Evolutionary conservation across 2,329 filamentous ascomycete species (phyloP).

Genomic region (Alternaria burnsii): DNA sequence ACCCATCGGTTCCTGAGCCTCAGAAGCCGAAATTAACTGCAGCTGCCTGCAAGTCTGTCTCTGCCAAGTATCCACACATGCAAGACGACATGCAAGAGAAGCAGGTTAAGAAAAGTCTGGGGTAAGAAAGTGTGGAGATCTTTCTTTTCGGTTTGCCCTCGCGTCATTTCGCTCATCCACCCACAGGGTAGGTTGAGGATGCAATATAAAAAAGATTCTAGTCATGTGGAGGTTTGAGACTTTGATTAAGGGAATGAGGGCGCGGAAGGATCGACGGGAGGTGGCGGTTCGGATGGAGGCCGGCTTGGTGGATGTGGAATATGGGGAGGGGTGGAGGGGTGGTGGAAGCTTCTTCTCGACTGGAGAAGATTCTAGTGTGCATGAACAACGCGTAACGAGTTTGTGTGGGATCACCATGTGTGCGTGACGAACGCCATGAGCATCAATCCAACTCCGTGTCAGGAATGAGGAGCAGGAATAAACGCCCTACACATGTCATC

Average conservation of each 20-base stretch:
- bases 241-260: slow-evolving; percentile 4
- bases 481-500: too few relatives aligned
- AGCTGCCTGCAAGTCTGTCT: neutral
- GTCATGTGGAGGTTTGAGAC: slow-evolving; percentile 23
- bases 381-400: too few relatives aligned
- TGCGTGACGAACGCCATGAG: too few relatives aligned
- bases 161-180: too few relatives aligned
- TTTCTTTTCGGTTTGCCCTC: neutral
- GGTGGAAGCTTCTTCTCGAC: neutral
- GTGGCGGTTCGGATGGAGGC: neutral
- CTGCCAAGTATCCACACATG: neutral
- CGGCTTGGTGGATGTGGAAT: neutral
- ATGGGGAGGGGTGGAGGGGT: neutral
- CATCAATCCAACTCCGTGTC: too few relatives aligned
- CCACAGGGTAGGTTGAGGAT: neutral
- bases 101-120: slow-evolving; percentile 15
- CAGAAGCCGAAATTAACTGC: slow-evolving; percentile 27
- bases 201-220: neutral
- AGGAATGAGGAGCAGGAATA: too few relatives aligned
- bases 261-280: neutral
- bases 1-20: slow-evolving; percentile 33
- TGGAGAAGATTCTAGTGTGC: neutral
- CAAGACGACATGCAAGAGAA: neutral
- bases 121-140: slow-evolving; percentile 21
- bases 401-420: too few relatives aligned